Evolutionary conservation across 176 grass and related monocot genomes (phyloP).

Genomic region (Triticum turgidum): DNA sequence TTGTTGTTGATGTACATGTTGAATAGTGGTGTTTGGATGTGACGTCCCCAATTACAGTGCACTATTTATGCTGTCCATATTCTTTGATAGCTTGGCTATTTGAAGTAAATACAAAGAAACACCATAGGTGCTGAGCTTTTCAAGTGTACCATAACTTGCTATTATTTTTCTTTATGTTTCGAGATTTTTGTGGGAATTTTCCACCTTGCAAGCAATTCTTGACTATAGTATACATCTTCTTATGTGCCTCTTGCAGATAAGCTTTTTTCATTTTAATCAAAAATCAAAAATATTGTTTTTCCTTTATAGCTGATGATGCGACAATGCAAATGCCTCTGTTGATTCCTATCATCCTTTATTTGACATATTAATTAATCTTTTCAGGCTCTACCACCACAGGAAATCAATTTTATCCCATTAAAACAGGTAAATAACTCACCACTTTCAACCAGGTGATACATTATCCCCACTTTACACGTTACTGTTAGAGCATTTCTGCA

Average conservation of each 20-base stretch:
- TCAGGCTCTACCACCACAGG: constrained; percentile 67
- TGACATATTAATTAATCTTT: constrained; percentile 37
- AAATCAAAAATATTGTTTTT: constrained; percentile 1
- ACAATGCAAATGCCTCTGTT: not conserved
- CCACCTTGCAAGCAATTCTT: not conserved
- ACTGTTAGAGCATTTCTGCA: constrained; percentile 1
- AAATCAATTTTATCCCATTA: constrained; percentile 87
- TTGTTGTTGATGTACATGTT: too few species aligned
- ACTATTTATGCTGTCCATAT: too few species aligned
- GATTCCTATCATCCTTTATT: constrained; percentile 30
- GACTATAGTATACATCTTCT: not conserved
- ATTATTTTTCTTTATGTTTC: not conserved
- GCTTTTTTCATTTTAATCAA: not conserved
- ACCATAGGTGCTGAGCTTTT: too few species aligned
- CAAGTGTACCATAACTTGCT: constrained; percentile 2
- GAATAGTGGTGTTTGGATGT: too few species aligned
- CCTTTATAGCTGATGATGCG: constrained; percentile 5
- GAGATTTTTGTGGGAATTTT: not conserved
- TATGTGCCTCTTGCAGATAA: not conserved
- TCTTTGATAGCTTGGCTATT: too few species aligned
- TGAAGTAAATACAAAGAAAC: too few species aligned
- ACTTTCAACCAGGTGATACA: constrained; percentile 7
- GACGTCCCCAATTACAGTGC: too few species aligned
- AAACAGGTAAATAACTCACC: constrained; percentile 63
- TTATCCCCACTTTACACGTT: not conserved